Evolutionary conservation across 1,284 basidiomycete genomes (phyloP), one percentile per base, ranked within the genome.

Genomic region (Trichosporon coremiiforme): DNA sequence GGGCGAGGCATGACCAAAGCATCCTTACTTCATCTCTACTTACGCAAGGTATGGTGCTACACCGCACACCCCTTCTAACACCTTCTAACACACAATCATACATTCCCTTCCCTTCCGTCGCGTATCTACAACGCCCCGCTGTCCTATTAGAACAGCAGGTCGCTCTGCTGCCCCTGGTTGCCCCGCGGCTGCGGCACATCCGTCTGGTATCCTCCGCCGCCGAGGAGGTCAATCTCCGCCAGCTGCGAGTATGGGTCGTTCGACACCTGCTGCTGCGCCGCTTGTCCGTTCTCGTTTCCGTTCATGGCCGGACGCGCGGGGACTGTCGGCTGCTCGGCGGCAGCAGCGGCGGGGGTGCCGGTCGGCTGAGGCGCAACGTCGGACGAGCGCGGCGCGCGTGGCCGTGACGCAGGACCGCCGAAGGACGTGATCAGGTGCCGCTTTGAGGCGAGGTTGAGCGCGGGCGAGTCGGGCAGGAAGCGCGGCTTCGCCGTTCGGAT

Each of bases 211-310:
- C 77, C 80, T 4, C 74, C 78, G 10, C 65, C 74, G 64, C 74
- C 75, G 1, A 73, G 70, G 66, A 83, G 79, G 20, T 83, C 81
- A n/a, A 83, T 65, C 71, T 83, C 81, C 20, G 71, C 79, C 25
- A 85, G 71, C 66, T 80, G 80, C n/a, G 77, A 78, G 73, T 85
- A 85, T n/a, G 79, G 79, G 66, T 84, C 82, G 67, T 79, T 72
- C 15, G 67, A 60, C 2, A 63, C 22, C 25, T 60, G 65, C 15
- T 29, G 68, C 45, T 35, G 67, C 65, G 60, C 64, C 47, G 66
- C 50, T 55, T 60, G 29, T 64, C 50, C 33, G 31, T 53, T 55
- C 31, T 45, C 47, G 13, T 35, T 45, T n/a, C 10, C 47, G 57
- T 31, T 69, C 57, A 68, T 66, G 10, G 35, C 35, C 41, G 53